These are phyloP conservation scores for Thelephora ganbajun DNA, from an alignment of 768 basidiomycete genomes.

Conservation along the genomic window DNA sequence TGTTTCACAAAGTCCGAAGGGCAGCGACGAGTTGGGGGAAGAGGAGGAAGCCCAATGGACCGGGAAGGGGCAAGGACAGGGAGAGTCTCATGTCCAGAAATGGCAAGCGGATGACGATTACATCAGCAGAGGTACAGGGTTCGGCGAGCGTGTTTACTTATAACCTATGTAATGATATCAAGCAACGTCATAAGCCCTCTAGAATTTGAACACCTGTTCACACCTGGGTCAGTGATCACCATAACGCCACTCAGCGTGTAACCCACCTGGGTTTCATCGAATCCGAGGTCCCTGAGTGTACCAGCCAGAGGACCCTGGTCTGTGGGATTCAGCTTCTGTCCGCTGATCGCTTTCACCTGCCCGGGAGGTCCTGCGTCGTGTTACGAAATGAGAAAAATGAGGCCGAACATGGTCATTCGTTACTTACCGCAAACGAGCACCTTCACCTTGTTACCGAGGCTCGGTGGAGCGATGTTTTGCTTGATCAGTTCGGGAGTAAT, in stretches of 20 bases:
- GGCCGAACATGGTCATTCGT: neutral
- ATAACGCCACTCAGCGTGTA: too few species aligned
- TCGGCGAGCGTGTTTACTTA: too few species aligned
- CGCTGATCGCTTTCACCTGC: conserved; percentile 80
- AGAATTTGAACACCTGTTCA: conserved; percentile 5
- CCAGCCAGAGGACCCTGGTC: conserved; percentile 78
- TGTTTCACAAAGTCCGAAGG: conserved; percentile 14
- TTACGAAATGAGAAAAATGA: neutral
- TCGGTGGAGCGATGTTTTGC: conserved; percentile 52
- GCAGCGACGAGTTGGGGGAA: neutral
- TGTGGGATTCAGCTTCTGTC: conserved; percentile 68
- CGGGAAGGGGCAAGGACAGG: too few species aligned
- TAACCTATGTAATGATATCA: too few species aligned
- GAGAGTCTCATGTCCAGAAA: too few species aligned
- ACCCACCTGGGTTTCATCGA: conserved; percentile 69
- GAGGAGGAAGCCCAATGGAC: too few species aligned
- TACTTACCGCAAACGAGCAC: conserved; percentile 75
- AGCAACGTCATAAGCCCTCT: too few species aligned
- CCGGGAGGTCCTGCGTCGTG: conserved; percentile 53
- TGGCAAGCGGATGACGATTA: too few species aligned
- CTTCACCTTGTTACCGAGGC: conserved; percentile 67
- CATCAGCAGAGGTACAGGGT: too few species aligned
- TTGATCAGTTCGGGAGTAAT: conserved; percentile 61
- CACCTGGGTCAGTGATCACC: conserved; percentile 3
- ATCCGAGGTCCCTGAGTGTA: conserved; percentile 77